Base-by-base conservation (phyloP, 257 asterid genomes). In the Avicennia marina region DNA sequence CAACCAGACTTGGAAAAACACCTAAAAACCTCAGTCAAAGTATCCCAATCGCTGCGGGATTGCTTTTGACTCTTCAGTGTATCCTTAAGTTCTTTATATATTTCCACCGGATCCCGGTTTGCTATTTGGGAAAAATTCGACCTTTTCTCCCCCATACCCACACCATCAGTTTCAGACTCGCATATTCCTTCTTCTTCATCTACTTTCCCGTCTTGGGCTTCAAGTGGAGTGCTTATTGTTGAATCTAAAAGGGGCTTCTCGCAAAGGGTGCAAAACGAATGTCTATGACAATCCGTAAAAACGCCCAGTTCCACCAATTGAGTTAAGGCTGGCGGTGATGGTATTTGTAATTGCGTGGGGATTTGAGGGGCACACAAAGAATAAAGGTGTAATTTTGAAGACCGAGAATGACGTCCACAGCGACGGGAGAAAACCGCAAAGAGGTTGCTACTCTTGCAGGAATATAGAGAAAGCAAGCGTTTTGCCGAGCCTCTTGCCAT, bases 1-100 rank as follows among this genome's bases (percentile, higher is more conserved):
- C 98, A 91, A 44, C 80, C 81, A 0, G 98, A 91, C 63, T 61
- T 63, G 24, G 87, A 44, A 63, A 87, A 88, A 49, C 77, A 41
- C 45, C 72, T 62, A 26, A 87, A 75, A 39, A 87, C 56, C 74
- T 87, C 89, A 7, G 11, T 66, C 63, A 83, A 15, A 34, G 69
- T 34, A 67, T 85, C 82, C 83, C 78, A 79, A 66, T 91, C 94
- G 42, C 56, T 39, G 44, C 60, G 65, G 38, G 64, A 68, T 20
- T 60, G 72, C 44, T 56, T 70, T 16, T 75, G 76, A 8, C 76
- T 20, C 32, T 53, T 62, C 4, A 8, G 16, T n/a, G 55, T 49
- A 59, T 55, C 72, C 55, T 68, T 81, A 15, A 91, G 82, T 72
- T 76, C 82, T 67, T 61, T 62, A 58, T 85, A 91, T 44, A 85